Evolutionary conservation across 2,329 filamentous ascomycete species (phyloP), one percentile per base, ranked within the genome.

Genomic region (Tolypocladium ovalisporum): DNA sequence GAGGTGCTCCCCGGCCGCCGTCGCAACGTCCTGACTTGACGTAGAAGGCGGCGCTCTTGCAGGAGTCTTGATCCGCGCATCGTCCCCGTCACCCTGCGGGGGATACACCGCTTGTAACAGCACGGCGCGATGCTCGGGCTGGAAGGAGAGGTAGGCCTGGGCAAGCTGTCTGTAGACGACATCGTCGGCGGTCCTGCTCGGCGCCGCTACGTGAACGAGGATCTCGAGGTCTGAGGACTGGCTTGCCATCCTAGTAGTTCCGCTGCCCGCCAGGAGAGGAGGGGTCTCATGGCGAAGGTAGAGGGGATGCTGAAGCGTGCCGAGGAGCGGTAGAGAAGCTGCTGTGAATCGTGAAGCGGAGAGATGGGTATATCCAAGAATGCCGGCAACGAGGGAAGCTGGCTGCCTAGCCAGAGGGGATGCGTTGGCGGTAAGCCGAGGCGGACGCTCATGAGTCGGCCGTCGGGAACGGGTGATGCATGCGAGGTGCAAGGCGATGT

Each of bases 131-230:
- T 56, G 54, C 7, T 60, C 60, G 12, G 76, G 71, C 42, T 71
- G 61, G 57, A 81, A 84, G 44, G 73, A 66, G n/a, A 80, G 67
- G 60, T 83, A 83, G 2, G 78, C 76, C 27, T 71, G 63, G 5
- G 79, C 79, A 27, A 82, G 69, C n/a, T 70, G 66, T 37, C 80
- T 71, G 61, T 83, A 83, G 17, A 64, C 62, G 22, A 64, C 67
- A 67, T 84, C 81, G 61, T 83, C 78, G 13, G 65, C 62, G 27
- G 72, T 69, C 42, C 67, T 74, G 63, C 78, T 76, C 8, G 80
- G 78, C 35, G 81, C 81, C 13, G 76, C 68, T 57, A 81, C 75
- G 65, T 84, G 81, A 54, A 83, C 75, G 51, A 84, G 72, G 51
- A 84, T 79, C 68, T 84, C 80, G 55, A 75, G 71, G 58, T 76